Evolutionary conservation across 129 eudicot genomes (phyloP).

Genomic region (Pseudognaphalium luteoalbum): DNA sequence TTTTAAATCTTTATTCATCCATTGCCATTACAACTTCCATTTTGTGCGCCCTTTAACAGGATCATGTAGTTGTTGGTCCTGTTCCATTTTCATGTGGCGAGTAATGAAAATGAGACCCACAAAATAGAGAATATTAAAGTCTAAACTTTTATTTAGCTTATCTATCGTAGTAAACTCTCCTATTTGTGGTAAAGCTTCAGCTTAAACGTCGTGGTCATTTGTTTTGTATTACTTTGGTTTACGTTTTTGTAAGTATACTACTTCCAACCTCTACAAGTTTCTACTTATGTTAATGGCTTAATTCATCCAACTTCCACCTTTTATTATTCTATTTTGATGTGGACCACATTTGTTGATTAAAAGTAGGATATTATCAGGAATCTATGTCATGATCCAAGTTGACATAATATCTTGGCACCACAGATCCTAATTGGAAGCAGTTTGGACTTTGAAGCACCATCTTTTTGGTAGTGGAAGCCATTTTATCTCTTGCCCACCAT

Average conservation of each 20-base stretch:
- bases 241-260: slow-evolving; percentile 9
- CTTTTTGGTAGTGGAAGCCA: slow-evolving; percentile 38
- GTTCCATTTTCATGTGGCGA: neutral
- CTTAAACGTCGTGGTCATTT: slow-evolving; percentile 9
- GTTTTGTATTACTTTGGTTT: neutral
- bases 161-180: slow-evolving; percentile 1
- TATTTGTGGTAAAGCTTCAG: slow-evolving; percentile 4
- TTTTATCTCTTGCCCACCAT: slow-evolving; percentile 25
- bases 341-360: slow-evolving; percentile 38
- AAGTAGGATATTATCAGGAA: slow-evolving; percentile 41
- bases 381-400: slow-evolving; percentile 33
- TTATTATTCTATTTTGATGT: slow-evolving; percentile 30
- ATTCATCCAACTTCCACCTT: slow-evolving; percentile 28
- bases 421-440: slow-evolving; percentile 33
- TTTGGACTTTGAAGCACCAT: slow-evolving; percentile 33
- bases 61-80: neutral
- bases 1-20: neutral
- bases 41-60: neutral
- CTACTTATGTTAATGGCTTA: slow-evolving; percentile 17
- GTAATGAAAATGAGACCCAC: slow-evolving; percentile 12
- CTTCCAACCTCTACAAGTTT: slow-evolving; percentile 18
- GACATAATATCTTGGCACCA: slow-evolving; percentile 38
- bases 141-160: neutral
- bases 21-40: neutral
- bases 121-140: neutral